A percentile compares a stretch with the other conserved stretches of the same genome.
Conservation (phyloP, 805 yeast genomes). For the Pichia nanzhaoensis region DNA sequence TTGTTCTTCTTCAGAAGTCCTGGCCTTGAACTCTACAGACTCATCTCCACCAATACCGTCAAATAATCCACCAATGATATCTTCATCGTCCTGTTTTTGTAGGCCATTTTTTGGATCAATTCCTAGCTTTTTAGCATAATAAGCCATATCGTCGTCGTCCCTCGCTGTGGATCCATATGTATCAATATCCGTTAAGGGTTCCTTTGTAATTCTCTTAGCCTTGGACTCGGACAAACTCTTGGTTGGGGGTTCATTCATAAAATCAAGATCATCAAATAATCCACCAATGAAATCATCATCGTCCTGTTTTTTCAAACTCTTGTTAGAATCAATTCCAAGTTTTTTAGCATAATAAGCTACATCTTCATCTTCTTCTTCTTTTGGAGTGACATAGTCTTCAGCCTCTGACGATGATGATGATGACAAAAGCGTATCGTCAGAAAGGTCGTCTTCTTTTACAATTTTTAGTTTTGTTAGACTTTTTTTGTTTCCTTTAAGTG, state of each 20-base stretch:
- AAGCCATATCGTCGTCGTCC: slow-evolving; percentile 75
- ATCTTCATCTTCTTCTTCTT: slow-evolving; percentile 57
- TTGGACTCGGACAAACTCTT: slow-evolving; percentile 5
- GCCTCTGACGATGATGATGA: not conserved
- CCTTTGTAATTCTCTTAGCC: not conserved
- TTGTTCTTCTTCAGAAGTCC: not conserved
- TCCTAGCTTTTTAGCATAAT: slow-evolving; percentile 79
- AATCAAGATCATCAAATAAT: slow-evolving; percentile 65
- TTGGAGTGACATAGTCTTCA: slow-evolving; percentile 14
- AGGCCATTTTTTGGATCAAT: slow-evolving; percentile 51
- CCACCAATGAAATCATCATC: slow-evolving; percentile 80
- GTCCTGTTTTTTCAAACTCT: slow-evolving; percentile 42
- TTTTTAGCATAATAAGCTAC: slow-evolving; percentile 78
- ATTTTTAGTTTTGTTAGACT: slow-evolving; percentile 15
- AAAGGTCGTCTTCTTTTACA: slow-evolving; percentile 20
- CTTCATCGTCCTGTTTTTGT: slow-evolving; percentile 56
- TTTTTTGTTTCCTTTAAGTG: slow-evolving; percentile 9
- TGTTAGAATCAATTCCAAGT: slow-evolving; percentile 58
- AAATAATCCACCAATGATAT: slow-evolving; percentile 69
- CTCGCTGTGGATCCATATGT: slow-evolving; percentile 27
- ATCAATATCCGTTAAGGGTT: not conserved
- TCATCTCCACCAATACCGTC: slow-evolving; percentile 60
- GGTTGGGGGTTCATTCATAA: slow-evolving; percentile 20
- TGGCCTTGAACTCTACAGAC: slow-evolving; percentile 14
- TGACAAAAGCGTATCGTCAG: slow-evolving; percentile 14